These are phyloP conservation scores for Porogramme epimiltina DNA, from an alignment of 1,284 basidiomycete species.

Conservation along the genomic window DNA sequence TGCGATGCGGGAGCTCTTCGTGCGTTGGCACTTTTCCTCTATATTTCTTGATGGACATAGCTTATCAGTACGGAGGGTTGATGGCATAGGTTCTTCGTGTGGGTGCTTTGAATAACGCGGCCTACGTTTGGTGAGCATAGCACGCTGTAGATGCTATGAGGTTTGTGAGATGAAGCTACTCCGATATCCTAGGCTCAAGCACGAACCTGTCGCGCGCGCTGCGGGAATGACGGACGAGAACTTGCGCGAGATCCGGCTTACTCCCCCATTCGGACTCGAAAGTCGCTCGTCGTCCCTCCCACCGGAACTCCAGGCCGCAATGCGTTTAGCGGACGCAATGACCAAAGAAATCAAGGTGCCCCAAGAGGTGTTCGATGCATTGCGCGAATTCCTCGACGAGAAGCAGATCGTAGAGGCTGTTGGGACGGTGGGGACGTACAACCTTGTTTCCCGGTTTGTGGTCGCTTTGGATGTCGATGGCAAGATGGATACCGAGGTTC, in stretches of 20 bases:
- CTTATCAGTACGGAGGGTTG: background rate
- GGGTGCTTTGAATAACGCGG: slow-evolving; percentile 28
- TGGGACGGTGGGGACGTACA: slow-evolving; percentile 43
- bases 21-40: slow-evolving; percentile 11
- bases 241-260: slow-evolving; percentile 37
- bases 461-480: slow-evolving; percentile 43
- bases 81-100: slow-evolving; percentile 26
- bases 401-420: slow-evolving; percentile 44
- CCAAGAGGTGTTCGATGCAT: slow-evolving; percentile 35
- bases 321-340: slow-evolving; percentile 42
- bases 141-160: too few species aligned
- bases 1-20: slow-evolving; percentile 31
- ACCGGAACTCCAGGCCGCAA: slow-evolving; percentile 34
- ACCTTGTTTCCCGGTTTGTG: slow-evolving; percentile 42
- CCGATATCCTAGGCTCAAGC: slow-evolving; percentile 36
- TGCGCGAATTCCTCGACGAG: slow-evolving; percentile 37
- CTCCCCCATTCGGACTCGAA: slow-evolving; percentile 27
- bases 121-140: slow-evolving; percentile 27
- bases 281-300: slow-evolving; percentile 14
- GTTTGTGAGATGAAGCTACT: too few species aligned
- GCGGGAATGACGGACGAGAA: slow-evolving; percentile 41
- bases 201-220: slow-evolving; percentile 40
- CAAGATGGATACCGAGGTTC: slow-evolving; percentile 40
- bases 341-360: slow-evolving; percentile 40
- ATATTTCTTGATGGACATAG: too few species aligned